Evolutionary conservation across 73 alveolate species (phyloP).

Genomic region (Paramecium primaurelia): DNA sequence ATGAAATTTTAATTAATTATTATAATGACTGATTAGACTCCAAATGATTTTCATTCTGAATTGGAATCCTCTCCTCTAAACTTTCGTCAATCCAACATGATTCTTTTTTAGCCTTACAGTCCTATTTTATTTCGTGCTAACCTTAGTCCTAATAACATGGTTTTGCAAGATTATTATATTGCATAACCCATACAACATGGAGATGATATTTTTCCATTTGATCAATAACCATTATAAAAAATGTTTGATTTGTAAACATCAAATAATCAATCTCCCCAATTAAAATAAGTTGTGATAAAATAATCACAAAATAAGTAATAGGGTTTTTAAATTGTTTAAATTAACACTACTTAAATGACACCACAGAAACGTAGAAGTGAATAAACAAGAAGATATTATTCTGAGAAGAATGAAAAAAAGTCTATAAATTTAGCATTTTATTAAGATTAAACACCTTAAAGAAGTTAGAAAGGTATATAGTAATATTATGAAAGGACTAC

Average conservation of each 20-base stretch:
- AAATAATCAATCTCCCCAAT: neutral
- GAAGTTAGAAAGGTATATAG: constrained; percentile 20
- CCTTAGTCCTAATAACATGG: neutral
- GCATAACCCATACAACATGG: neutral
- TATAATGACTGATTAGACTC: constrained; percentile 10
- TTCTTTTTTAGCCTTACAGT: neutral
- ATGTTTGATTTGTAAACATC: neutral
- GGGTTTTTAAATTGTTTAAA: neutral
- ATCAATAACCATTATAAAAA: neutral
- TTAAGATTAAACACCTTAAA: neutral
- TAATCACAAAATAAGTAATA: neutral
- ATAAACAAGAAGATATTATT: neutral
- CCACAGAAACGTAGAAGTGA: neutral
- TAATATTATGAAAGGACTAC: constrained; percentile 63
- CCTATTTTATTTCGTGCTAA: neutral
- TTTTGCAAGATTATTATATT: neutral
- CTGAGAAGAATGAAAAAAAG: neutral
- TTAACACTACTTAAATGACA: neutral
- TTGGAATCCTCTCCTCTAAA: neutral
- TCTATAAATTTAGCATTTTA: neutral
- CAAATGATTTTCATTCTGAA: neutral
- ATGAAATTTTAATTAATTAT: neutral
- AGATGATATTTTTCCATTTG: neutral
- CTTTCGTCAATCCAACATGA: neutral
- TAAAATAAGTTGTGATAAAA: neutral